Percentiles rank a stretch among this genome's conserved stretches.
These are phyloP conservation scores for Talaromyces sp. DNA, from an alignment of 2,329 filamentous ascomycete species.

Conservation along the genomic window DNA sequence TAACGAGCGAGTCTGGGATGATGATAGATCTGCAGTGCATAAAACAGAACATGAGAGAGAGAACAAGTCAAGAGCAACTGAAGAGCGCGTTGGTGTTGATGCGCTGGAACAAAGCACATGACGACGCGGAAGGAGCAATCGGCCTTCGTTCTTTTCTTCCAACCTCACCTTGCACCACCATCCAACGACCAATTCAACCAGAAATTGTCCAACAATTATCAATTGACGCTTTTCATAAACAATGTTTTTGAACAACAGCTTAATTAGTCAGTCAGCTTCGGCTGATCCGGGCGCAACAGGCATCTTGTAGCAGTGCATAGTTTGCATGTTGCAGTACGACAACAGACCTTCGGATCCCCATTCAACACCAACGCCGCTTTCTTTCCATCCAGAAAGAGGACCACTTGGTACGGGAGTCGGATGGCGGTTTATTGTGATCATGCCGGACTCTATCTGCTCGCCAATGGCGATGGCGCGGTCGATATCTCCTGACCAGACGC, in stretches of 20 bases:
- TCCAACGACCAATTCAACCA: too few relatives aligned
- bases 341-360: slow-evolving; percentile 18
- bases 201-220: too few relatives aligned
- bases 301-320: slow-evolving; percentile 12
- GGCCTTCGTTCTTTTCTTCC: background rate
- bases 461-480: slow-evolving; percentile 37
- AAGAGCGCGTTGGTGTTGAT: background rate
- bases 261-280: slow-evolving; percentile 7
- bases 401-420: slow-evolving; percentile 13
- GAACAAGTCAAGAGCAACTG: background rate
- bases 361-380: slow-evolving; percentile 26
- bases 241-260: background rate
- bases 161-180: background rate
- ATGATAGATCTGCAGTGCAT: background rate
- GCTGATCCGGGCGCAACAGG: slow-evolving; percentile 10
- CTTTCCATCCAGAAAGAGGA: slow-evolving; percentile 21
- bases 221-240: background rate
- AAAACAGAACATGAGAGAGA: background rate
- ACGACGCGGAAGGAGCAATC: background rate
- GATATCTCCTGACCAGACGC: slow-evolving; percentile 43
- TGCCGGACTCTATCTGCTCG: slow-evolving; percentile 38
- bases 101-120: background rate
- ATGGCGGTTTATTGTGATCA: slow-evolving; percentile 32
- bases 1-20: background rate
- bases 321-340: slow-evolving; percentile 16